Percentiles rank a stretch among this genome's conserved stretches.
Conservation (phyloP, 2,329 filamentous ascomycete genomes). For the Diaporthe capsici region DNA sequence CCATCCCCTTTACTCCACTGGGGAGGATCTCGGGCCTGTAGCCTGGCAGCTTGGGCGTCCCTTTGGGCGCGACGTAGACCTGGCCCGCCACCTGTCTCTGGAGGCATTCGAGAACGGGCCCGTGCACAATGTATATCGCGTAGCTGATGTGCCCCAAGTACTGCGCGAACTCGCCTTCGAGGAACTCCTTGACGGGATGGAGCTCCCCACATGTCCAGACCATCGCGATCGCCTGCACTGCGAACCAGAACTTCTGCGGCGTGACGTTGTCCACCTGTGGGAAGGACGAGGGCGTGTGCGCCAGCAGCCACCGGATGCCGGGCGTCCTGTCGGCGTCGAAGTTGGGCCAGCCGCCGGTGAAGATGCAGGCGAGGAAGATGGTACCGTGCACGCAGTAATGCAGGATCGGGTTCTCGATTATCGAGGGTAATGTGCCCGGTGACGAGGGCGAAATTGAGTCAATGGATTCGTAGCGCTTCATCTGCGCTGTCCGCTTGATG, state of each 20-base stretch:
- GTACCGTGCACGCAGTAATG: slow-evolving; percentile 45
- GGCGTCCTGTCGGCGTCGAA: slow-evolving; percentile 51
- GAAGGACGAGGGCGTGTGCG: slow-evolving; percentile 53
- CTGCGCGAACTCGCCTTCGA: slow-evolving; percentile 63
- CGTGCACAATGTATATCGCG: slow-evolving; percentile 71
- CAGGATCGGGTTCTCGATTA: slow-evolving; percentile 39
- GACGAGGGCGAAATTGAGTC: slow-evolving; percentile 18
- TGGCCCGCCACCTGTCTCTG: slow-evolving; percentile 50
- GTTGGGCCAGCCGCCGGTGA: slow-evolving; percentile 59
- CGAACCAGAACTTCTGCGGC: slow-evolving; percentile 57
- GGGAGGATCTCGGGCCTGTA: slow-evolving; percentile 46
- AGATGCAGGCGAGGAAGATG: slow-evolving; percentile 50
- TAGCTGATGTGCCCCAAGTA: slow-evolving; percentile 71
- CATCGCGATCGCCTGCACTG: slow-evolving; percentile 50
- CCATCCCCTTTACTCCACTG: slow-evolving; percentile 51
- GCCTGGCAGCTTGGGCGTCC: slow-evolving; percentile 43
- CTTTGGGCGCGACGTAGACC: slow-evolving; percentile 44
- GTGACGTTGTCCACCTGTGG: slow-evolving; percentile 49
- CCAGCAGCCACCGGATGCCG: slow-evolving; percentile 51
- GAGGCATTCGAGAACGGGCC: slow-evolving; percentile 60
- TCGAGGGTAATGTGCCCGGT: slow-evolving; percentile 29
- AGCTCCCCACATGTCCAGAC: slow-evolving; percentile 58
- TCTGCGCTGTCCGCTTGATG: slow-evolving; percentile 50
- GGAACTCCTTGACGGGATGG: slow-evolving; percentile 52
- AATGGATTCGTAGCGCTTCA: slow-evolving; percentile 42